Evolutionary conservation across 106 monocot species (phyloP).

Genomic region (Cymbidium sinense): DNA sequence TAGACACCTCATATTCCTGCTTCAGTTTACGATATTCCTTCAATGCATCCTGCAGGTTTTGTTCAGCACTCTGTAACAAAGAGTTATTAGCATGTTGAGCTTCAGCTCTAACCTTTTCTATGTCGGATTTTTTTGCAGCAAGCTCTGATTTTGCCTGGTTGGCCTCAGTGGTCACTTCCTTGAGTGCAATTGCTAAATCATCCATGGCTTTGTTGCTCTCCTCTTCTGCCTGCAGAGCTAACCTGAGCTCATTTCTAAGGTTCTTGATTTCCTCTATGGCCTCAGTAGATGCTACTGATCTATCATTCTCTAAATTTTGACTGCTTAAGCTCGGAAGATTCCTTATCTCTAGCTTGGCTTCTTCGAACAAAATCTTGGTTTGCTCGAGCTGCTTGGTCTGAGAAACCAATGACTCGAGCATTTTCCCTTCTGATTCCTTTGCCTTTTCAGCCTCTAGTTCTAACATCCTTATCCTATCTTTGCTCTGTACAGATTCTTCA

Average conservation of each 20-base stretch:
- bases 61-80: slow-evolving; percentile 20
- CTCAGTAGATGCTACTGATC: neutral
- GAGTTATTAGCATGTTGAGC: slow-evolving; percentile 14
- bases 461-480: neutral
- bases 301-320: neutral
- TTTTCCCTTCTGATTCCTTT: neutral
- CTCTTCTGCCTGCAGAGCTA: slow-evolving; percentile 4
- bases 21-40: slow-evolving; percentile 35
- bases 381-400: slow-evolving; percentile 6
- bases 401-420: slow-evolving; percentile 4
- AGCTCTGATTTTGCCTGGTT: slow-evolving; percentile 21
- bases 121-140: slow-evolving; percentile 13
- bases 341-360: slow-evolving; percentile 9
- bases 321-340: neutral
- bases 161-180: slow-evolving; percentile 37
- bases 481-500: neutral
- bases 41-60: slow-evolving; percentile 16
- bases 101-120: slow-evolving; percentile 21
- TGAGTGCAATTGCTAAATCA: slow-evolving; percentile 47
- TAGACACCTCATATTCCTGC: slow-evolving; percentile 39
- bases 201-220: slow-evolving; percentile 39
- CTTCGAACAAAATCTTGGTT: slow-evolving; percentile 4
- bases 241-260: slow-evolving; percentile 3
- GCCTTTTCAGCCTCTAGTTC: neutral
- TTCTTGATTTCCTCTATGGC: neutral